Conservation (phyloP, 1,284 basidiomycete species). For the Phellinidium pouzarii region DNA sequence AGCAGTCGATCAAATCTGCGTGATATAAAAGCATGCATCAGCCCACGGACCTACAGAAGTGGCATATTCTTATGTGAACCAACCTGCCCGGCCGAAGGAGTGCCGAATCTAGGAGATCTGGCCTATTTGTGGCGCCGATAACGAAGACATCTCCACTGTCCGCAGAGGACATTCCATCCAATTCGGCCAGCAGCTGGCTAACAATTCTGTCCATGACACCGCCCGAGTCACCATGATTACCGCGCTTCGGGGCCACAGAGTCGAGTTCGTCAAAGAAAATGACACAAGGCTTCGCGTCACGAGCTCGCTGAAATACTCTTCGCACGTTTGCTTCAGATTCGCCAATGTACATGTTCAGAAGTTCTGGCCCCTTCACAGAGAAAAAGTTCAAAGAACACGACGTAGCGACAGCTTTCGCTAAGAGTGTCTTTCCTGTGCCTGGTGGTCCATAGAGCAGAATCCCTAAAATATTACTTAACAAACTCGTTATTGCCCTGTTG, state of each 20-base stretch:
- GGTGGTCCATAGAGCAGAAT: conserved; percentile 90
- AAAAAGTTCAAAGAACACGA: conserved; percentile 91
- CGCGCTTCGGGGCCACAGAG: conserved; percentile 92
- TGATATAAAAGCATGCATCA: neutral
- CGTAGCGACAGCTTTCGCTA: conserved; percentile 92
- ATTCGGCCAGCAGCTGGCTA: conserved; percentile 89
- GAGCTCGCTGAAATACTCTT: conserved; percentile 84
- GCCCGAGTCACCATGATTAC: conserved; percentile 90
- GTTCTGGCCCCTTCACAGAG: conserved; percentile 94
- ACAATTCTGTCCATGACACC: conserved; percentile 99
- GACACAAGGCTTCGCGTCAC: conserved; percentile 87
- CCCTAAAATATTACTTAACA: conserved; percentile 37
- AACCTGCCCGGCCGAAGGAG: conserved; percentile 86
- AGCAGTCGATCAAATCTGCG: conserved; percentile 93
- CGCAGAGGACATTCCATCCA: conserved; percentile 83
- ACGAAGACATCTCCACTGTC: conserved; percentile 80
- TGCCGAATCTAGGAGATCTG: conserved; percentile 92
- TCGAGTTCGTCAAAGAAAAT: conserved; percentile 99
- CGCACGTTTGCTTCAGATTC: conserved; percentile 97
- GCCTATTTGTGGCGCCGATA: conserved; percentile 96
- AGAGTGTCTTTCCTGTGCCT: conserved; percentile 92
- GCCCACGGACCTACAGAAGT: neutral
- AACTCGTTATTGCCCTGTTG: neutral
- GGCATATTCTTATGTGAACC: conserved; percentile 19
- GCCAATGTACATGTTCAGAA: conserved; percentile 97